Evolutionary conservation across 306 rosid species (phyloP).

Genomic region (Comarum palustre): DNA sequence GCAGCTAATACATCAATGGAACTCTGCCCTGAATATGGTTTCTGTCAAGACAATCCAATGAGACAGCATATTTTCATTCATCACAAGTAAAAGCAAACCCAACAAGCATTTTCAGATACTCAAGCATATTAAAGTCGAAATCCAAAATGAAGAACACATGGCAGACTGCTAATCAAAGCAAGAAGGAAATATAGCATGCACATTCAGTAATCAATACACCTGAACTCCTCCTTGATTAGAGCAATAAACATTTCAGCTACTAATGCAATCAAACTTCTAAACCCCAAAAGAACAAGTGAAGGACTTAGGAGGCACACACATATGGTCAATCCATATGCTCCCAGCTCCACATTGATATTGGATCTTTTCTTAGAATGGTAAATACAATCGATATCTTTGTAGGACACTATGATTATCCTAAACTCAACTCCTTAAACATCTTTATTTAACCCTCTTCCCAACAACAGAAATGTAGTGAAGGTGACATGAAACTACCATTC

Average conservation of each 20-base stretch:
- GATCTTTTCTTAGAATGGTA: not conserved
- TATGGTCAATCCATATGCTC: not conserved
- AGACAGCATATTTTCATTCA: constrained; percentile 14
- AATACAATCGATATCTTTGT: not conserved
- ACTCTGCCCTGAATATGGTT: constrained; percentile 22
- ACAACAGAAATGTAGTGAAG: not conserved
- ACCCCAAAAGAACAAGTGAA: not conserved
- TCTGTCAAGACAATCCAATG: constrained; percentile 41
- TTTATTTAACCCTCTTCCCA: not conserved
- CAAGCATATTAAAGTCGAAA: not conserved
- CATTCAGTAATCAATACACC: not conserved
- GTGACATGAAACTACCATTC: not conserved
- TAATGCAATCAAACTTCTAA: not conserved
- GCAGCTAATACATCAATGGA: constrained; percentile 66
- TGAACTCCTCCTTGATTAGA: not conserved
- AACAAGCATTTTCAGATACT: no score
- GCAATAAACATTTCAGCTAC: no score
- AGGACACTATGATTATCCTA: not conserved
- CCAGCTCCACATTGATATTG: not conserved
- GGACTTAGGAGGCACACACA: no score
- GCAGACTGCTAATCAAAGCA: not conserved
- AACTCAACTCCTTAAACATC: not conserved
- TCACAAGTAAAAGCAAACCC: not conserved
- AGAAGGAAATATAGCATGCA: not conserved
- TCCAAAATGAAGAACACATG: not conserved